These are phyloP conservation scores for Osmanthus fragrans DNA, from an alignment of 257 asterid species.

Conservation along the genomic window DNA sequence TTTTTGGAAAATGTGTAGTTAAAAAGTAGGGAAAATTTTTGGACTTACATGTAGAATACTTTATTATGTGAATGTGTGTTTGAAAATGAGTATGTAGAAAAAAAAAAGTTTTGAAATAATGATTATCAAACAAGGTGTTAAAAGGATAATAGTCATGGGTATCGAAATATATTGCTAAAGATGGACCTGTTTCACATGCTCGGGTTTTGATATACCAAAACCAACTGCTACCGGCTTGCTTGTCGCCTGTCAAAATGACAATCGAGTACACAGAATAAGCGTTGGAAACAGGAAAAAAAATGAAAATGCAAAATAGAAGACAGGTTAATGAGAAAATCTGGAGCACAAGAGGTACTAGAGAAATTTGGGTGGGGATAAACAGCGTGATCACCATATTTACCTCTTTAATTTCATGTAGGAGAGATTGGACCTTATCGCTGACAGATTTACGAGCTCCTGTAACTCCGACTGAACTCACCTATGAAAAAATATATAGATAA, in stretches of 20 bases:
- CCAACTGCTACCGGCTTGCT: slow-evolving; percentile 87
- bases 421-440: slow-evolving; percentile 63
- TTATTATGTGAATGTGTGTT: too few species aligned
- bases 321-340: too few species aligned
- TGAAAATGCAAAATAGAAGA: too few species aligned
- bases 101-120: too few species aligned
- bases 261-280: background rate
- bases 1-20: too few species aligned
- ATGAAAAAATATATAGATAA: slow-evolving; percentile 7
- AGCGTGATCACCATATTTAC: slow-evolving; percentile 24
- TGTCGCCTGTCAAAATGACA: slow-evolving; percentile 50
- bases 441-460: slow-evolving; percentile 87
- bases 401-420: slow-evolving; percentile 74
- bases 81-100: too few species aligned
- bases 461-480: slow-evolving; percentile 90
- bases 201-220: slow-evolving; percentile 87
- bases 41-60: too few species aligned
- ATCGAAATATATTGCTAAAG: background rate
- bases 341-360: too few species aligned
- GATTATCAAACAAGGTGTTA: background rate
- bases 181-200: slow-evolving; percentile 74
- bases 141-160: background rate
- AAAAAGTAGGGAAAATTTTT: too few species aligned
- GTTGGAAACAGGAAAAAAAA: background rate
- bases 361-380: too few species aligned